A percentile compares a stretch with the other conserved stretches of the same genome.
Evolutionary conservation across 495 filamentous ascomycete genomes (phyloP).

Genomic region (Polyplosphaeria fusca): DNA sequence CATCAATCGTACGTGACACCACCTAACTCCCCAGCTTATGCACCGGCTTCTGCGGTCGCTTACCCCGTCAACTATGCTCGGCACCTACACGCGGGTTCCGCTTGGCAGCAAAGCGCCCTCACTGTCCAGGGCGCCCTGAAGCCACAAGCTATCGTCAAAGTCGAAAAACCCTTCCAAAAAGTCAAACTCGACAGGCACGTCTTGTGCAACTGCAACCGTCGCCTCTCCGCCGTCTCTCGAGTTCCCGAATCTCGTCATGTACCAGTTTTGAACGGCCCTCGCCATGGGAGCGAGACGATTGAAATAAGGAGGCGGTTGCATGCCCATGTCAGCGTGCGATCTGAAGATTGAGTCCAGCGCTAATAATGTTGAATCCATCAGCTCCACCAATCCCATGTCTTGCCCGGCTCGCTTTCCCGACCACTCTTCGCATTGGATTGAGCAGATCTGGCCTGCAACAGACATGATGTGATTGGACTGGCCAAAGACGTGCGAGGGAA

Average conservation of each 20-base stretch:
- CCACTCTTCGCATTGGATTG: slow-evolving; percentile 8
- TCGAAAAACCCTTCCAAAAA: slow-evolving; percentile 13
- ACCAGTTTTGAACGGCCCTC: slow-evolving; percentile 6
- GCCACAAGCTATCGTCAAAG: slow-evolving; percentile 17
- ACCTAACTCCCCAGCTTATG: too few species aligned
- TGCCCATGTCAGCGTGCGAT: neutral
- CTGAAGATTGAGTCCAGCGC: neutral
- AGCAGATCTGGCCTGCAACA: slow-evolving; percentile 9
- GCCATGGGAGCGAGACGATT: neutral
- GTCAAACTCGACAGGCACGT: neutral
- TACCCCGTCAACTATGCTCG: too few species aligned
- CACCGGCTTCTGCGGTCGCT: too few species aligned
- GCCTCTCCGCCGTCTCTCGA: neutral
- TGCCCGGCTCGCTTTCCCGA: neutral
- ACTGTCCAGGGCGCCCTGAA: slow-evolving; percentile 11
- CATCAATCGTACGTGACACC: too few species aligned
- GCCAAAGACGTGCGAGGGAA: slow-evolving; percentile 3
- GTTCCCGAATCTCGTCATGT: neutral
- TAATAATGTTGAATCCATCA: neutral
- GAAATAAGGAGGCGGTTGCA: slow-evolving; percentile 8
- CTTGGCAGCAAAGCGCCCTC: too few species aligned
- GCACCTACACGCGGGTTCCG: too few species aligned
- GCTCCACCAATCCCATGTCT: neutral
- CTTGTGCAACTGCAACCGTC: neutral
- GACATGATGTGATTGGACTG: slow-evolving; percentile 13